Evolutionary conservation across 768 basidiomycete genomes (phyloP), one percentile per base, ranked within the genome.

Genomic region (Boletus eberwhitei): DNA sequence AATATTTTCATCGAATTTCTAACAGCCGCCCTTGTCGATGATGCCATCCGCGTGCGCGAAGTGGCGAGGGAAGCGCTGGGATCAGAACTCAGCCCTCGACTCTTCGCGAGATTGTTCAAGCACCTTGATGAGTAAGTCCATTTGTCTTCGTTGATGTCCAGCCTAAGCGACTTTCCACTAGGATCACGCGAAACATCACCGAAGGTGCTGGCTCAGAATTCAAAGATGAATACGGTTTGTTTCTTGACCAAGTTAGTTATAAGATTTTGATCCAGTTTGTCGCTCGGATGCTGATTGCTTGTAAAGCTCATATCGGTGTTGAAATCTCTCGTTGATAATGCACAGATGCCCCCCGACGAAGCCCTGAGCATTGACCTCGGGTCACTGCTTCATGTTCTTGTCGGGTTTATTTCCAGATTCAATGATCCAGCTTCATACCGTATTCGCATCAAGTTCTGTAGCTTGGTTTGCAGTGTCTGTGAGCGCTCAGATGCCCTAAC

Each of bases 41-140:
- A 84, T 13, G 79, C 82, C 48, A 75, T 83, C 7, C 77, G 81
- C 41, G 80, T 88, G 35, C 82, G 92, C n/a, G 89, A 96, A 61
- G 77, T 84, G 12, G 88, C 88, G 3, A 80, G 84, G 59, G 91
- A 93, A 51, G 90, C 91, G 0, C 71, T 97, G 17, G 91, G 93
- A 2, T 75, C 77, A 14, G 93, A 97, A 62, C 75, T 95, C 19
- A 86, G 84, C 56, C 84, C 86, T 26, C 77, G 80, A 43, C 72
- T 91, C 44, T 88, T 90, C 61, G 74, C 79, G 21, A 79, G 77
- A 53, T 71, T 95, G 31, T 76, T 95, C 47, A 82, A 78, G 58
- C 81, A 85, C 54, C 75, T 96, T 53, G 87, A 90, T 49, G 80
- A 82, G 93, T 93, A 68, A 61, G 88, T 74, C 4, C 8, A 24